Percentiles rank a stretch among this genome's conserved stretches.
Conservation (phyloP, 805 yeast genomes). For the Priceomyces medius region DNA sequence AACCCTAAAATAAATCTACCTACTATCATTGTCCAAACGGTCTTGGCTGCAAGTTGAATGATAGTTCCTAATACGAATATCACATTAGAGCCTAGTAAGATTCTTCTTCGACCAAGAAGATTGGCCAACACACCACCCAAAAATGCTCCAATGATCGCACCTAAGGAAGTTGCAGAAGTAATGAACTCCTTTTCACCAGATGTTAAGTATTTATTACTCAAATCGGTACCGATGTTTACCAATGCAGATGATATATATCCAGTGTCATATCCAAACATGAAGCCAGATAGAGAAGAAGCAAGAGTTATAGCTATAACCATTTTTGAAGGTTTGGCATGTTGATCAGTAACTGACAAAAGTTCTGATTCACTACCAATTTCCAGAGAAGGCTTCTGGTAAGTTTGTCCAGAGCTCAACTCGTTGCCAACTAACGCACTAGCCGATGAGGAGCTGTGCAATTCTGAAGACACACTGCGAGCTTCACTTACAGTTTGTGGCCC, state of each 20-base stretch:
- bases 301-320: slow-evolving; percentile 68
- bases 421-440: slow-evolving; percentile 1
- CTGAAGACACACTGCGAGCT: neutral
- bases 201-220: slow-evolving; percentile 55
- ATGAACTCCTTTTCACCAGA: slow-evolving; percentile 85
- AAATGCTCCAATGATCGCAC: slow-evolving; percentile 80
- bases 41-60: slow-evolving; percentile 76
- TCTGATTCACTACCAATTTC: neutral
- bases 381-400: neutral
- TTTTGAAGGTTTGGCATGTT: slow-evolving; percentile 44
- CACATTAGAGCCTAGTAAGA: slow-evolving; percentile 77
- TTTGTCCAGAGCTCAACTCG: neutral
- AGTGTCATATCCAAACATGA: slow-evolving; percentile 96
- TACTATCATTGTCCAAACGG: slow-evolving; percentile 86
- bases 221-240: slow-evolving; percentile 78
- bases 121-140: slow-evolving; percentile 84
- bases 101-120: slow-evolving; percentile 78
- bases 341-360: neutral
- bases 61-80: slow-evolving; percentile 83
- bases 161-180: slow-evolving; percentile 92
- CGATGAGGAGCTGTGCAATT: slow-evolving; percentile 1
- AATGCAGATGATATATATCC: slow-evolving; percentile 95
- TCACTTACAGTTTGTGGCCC: neutral
- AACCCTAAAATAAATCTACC: slow-evolving; percentile 94
- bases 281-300: slow-evolving; percentile 87